A percentile compares a stretch with the other conserved stretches of the same genome.
These are phyloP conservation scores for Boletus tylopilopsis DNA, from an alignment of 768 basidiomycete genomes.

Conservation along the genomic window DNA sequence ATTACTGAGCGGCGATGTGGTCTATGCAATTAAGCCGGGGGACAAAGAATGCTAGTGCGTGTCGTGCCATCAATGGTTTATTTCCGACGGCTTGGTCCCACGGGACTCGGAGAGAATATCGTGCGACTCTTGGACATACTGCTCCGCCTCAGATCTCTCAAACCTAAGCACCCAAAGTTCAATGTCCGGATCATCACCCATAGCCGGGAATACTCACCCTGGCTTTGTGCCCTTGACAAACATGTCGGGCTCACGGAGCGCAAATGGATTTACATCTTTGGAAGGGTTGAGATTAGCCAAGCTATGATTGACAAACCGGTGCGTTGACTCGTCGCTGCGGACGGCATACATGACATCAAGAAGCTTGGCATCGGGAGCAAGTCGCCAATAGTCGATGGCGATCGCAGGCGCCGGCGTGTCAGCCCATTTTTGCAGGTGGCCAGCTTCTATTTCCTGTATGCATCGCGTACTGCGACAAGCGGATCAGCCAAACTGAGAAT, in stretches of 20 bases:
- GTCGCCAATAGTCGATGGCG: constrained; percentile 94
- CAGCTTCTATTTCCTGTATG: constrained; percentile 79
- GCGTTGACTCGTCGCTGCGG: constrained; percentile 88
- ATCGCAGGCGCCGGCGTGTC: constrained; percentile 78
- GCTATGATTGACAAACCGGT: constrained; percentile 95
- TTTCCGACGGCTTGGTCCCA: constrained; percentile 18
- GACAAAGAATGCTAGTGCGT: constrained; percentile 3
- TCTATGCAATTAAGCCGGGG: constrained; percentile 11
- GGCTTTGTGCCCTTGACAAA: constrained; percentile 70
- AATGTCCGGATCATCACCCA: constrained; percentile 13
- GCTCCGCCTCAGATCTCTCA: constrained; percentile 61
- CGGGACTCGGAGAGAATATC: constrained; percentile 47
- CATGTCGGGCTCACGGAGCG: constrained; percentile 86
- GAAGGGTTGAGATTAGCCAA: constrained; percentile 77
- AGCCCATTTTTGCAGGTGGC: constrained; percentile 78
- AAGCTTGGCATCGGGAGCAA: constrained; percentile 66
- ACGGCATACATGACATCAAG: constrained; percentile 90
- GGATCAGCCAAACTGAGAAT: constrained; percentile 16
- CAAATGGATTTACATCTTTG: constrained; percentile 87
- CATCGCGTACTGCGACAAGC: constrained; percentile 54
- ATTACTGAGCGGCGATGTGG: constrained; percentile 22
- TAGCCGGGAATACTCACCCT: constrained; percentile 47
- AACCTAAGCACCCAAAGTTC: constrained; percentile 42
- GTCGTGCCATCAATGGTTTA: constrained; percentile 22
- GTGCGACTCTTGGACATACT: constrained; percentile 61